Conservation (phyloP, 352 stramenopile genomes). For the Phytophthora foliorum region DNA sequence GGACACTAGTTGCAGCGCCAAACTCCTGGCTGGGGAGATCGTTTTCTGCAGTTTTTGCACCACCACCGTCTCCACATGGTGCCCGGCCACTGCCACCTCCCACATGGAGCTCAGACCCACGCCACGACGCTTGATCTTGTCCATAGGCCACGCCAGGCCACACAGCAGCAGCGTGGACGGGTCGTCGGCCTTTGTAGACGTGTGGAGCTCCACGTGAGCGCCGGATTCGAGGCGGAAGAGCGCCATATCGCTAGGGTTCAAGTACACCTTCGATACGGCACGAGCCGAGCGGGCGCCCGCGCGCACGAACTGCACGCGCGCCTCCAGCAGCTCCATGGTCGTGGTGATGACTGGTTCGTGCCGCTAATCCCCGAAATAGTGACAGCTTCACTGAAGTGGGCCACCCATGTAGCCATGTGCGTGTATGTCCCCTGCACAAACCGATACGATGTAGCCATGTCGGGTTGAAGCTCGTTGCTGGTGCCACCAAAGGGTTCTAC, state of each 20-base stretch:
- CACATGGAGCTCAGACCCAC: constrained; percentile 81
- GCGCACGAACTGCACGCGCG: constrained; percentile 70
- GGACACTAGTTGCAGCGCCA: constrained; percentile 54
- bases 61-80: constrained; percentile 32
- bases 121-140: constrained; percentile 72
- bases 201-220: constrained; percentile 43
- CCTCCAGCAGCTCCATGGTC: constrained; percentile 34
- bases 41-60: constrained; percentile 36
- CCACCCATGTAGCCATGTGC: background rate
- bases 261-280: constrained; percentile 74
- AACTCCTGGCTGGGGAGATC: constrained; percentile 26
- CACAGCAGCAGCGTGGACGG: constrained; percentile 55
- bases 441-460: constrained; percentile 8
- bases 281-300: constrained; percentile 61
- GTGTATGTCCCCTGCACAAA: constrained; percentile 24
- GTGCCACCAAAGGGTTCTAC: background rate
- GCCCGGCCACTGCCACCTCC: constrained; percentile 52
- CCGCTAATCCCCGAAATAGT: constrained; percentile 29
- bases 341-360: constrained; percentile 17
- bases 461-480: background rate
- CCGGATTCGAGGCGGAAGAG: constrained; percentile 51
- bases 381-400: constrained; percentile 9
- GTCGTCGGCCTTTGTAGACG: constrained; percentile 5
- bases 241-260: constrained; percentile 68
- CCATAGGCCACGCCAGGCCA: constrained; percentile 74